Percentiles rank a stretch among this genome's conserved stretches.
Conservation (phyloP, 2,329 filamentous ascomycete genomes). For the Alternaria triticina region DNA sequence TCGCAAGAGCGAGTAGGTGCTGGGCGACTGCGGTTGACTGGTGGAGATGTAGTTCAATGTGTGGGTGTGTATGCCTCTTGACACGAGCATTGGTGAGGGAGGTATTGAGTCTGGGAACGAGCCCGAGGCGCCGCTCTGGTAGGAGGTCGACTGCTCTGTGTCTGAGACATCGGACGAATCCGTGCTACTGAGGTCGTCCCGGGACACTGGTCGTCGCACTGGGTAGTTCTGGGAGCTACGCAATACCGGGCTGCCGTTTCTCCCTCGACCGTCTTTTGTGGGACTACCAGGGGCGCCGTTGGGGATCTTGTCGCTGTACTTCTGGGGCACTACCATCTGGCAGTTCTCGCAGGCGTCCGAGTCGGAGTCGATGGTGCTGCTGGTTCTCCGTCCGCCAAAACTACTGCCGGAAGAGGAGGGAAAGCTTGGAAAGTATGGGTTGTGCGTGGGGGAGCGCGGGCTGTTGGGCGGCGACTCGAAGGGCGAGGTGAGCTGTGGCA, state of each 20-base stretch:
- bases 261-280: constrained; percentile 55
- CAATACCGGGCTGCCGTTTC: constrained; percentile 61
- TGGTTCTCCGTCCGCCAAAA: constrained; percentile 41
- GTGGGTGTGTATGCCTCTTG: constrained; percentile 57
- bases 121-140: constrained; percentile 37
- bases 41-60: constrained; percentile 65
- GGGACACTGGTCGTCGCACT: constrained; percentile 51
- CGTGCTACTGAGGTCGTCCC: constrained; percentile 41
- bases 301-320: constrained; percentile 60
- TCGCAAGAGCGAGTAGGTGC: constrained; percentile 61
- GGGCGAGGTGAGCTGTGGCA: constrained; percentile 44
- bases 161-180: constrained; percentile 47
- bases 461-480: constrained; percentile 52
- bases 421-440: constrained; percentile 59
- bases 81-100: constrained; percentile 53
- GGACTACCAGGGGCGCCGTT: constrained; percentile 60
- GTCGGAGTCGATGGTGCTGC: constrained; percentile 52
- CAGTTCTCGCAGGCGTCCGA: constrained; percentile 65
- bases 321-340: constrained; percentile 61
- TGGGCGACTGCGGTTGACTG: constrained; percentile 60
- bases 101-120: constrained; percentile 45
- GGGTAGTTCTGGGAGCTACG: constrained; percentile 61
- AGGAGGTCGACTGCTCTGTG: constrained; percentile 48
- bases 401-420: constrained; percentile 38
- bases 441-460: constrained; percentile 49